These are phyloP conservation scores for Podospora pseudopauciseta DNA, from an alignment of 495 filamentous ascomycete species.

Conservation along the genomic window DNA sequence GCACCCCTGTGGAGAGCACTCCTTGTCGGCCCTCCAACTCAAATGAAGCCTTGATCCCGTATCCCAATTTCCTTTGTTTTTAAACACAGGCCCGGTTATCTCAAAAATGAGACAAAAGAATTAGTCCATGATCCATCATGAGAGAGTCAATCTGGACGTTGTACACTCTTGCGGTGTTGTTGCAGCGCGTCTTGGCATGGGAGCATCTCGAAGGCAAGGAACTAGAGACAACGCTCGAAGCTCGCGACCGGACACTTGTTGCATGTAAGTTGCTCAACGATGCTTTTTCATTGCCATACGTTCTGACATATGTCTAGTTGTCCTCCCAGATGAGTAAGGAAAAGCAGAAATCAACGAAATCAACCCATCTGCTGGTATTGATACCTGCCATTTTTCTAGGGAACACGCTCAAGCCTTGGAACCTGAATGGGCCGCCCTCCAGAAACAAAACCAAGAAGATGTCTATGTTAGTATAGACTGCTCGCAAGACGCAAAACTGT, in stretches of 20 bases:
- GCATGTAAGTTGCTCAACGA: conserved; percentile 41
- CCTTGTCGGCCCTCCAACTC: conserved; percentile 3
- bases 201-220: conserved; percentile 33
- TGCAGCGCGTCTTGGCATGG: conserved; percentile 30
- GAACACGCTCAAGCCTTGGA: conserved; percentile 38
- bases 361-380: background rate
- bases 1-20: conserved; percentile 12
- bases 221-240: conserved; percentile 28
- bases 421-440: conserved; percentile 37
- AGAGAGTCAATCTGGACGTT: conserved; percentile 4
- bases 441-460: conserved; percentile 23
- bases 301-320: background rate
- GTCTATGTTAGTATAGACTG: conserved; percentile 43
- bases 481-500: conserved; percentile 34
- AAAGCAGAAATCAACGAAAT: no score
- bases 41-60: background rate
- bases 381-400: conserved; percentile 16
- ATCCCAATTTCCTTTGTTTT: background rate
- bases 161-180: conserved; percentile 18
- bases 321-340: conserved; percentile 1
- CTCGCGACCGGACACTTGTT: conserved; percentile 37
- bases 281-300: background rate
- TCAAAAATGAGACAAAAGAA: no score
- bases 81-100: background rate
- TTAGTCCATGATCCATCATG: background rate